Base-by-base conservation (phyloP, 805 yeast genomes). In the Kazachstania viticola region DNA sequence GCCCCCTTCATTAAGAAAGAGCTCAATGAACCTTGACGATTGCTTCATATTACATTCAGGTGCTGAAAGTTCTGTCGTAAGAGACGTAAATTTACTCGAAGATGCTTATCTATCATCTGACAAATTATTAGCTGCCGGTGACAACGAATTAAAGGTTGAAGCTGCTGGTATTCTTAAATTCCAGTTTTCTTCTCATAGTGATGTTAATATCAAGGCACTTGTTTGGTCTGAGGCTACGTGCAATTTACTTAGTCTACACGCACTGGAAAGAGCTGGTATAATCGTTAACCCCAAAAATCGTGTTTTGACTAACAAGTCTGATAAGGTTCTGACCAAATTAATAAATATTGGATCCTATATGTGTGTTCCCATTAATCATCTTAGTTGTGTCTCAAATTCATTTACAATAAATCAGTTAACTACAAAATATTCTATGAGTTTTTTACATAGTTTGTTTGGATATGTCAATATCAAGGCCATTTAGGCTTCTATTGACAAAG, bases 401-500 rank as follows among this genome's bases (percentile, higher is more conserved):
- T 19, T 19, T 11, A 7, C 22, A 7, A 19, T 11, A 19, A 19
- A 19, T 7, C 22, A 11, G 11, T 19, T 22, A 11, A 16, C 22
- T 9, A 16, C 4, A 6, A 22, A 29, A 29, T n/a, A 12, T 5
- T 3, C 18, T 9, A 29, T 23, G 16, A 15, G 14, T 19, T 19
- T 19, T 19, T 11, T 19, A 19, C 27, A 29, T 12, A 15, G 26
- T n/a, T 19, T 29, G 25, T 29, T 22, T 17, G 32, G 33, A n/a
- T 29, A 30, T 15, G n/a, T 30, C 16, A 30, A 30, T 25, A 21
- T 30, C 14, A 14, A 13, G 8, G 18, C 21, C 12, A 30, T 30
- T n/a, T 23, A 19, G 19, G 13, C 17, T 2, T 23, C 21, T 11
- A 25, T 29, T 9, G 22, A 25, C 6, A 16, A 33, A 14, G 26